phyloP scores from a whole-genome alignment of 2,329 filamentous ascomycete species.

The Colletotrichum sp. region DNA sequence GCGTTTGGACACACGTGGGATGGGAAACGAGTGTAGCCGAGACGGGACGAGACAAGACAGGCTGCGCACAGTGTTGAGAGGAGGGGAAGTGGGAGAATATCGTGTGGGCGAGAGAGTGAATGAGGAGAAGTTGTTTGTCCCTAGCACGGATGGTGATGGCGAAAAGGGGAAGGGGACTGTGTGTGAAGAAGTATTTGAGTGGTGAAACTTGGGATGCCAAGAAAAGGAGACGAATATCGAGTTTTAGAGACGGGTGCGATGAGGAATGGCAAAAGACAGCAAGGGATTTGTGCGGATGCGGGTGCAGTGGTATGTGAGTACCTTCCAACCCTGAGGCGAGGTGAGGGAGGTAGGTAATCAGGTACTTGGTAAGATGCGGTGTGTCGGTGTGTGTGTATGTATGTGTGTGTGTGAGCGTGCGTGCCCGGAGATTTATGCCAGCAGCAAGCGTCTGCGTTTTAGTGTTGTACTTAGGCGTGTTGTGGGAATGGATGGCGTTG shows the following conservation, averaged over 20 bases:
- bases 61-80: neutral
- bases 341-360: neutral
- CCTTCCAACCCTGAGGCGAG: neutral
- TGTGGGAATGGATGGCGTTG: neutral
- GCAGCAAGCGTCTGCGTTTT: neutral
- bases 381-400: neutral
- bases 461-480: neutral
- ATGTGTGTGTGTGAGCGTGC: neutral
- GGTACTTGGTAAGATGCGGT: neutral
- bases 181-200: neutral
- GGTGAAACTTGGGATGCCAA: constrained; percentile 12
- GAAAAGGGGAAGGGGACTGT: neutral
- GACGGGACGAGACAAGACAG: neutral
- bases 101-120: neutral
- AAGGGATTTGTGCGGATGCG: neutral
- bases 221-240: constrained; percentile 7
- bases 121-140: neutral
- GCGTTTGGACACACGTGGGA: neutral
- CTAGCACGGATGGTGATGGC: neutral
- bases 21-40: constrained; percentile 1
- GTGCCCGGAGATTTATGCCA: neutral
- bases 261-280: neutral
- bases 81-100: neutral
- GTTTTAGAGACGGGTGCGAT: neutral
- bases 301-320: neutral